These are phyloP conservation scores for Xylaria longipes DNA, from an alignment of 495 filamentous ascomycete species.

Conservation along the genomic window DNA sequence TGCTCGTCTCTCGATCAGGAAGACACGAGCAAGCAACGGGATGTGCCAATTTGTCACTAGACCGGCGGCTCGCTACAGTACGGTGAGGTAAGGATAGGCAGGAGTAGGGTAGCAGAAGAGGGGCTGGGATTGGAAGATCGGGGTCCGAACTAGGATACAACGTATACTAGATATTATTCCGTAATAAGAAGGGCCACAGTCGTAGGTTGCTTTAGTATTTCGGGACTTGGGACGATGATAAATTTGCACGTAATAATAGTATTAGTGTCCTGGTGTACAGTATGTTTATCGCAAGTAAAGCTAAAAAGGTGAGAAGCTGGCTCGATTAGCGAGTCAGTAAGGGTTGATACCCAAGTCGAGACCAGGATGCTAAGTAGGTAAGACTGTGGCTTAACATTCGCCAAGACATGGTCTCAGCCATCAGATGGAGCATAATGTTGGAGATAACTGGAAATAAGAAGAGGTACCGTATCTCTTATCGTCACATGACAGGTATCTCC, in stretches of 20 bases:
- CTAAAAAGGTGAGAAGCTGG: background rate
- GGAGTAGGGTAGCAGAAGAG: conserved; percentile 1
- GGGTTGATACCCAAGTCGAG: background rate
- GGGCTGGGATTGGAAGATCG: conserved; percentile 17
- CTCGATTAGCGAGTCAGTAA: background rate
- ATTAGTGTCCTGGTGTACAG: background rate
- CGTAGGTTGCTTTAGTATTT: background rate
- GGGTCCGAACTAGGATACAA: background rate
- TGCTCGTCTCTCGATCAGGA: background rate
- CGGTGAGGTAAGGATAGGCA: background rate
- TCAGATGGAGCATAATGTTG: background rate
- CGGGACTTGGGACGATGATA: background rate
- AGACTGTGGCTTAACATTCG: background rate
- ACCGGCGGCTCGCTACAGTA: conserved; percentile 8
- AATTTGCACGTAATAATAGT: background rate
- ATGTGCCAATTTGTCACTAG: conserved; percentile 7
- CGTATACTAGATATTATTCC: background rate
- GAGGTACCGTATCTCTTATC: background rate
- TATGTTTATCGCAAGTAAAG: background rate
- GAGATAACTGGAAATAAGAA: conserved; percentile 1
- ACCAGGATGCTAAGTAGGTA: background rate
- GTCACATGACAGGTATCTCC: background rate
- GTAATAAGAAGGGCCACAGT: background rate
- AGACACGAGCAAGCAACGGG: background rate
- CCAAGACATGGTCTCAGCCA: background rate